phyloP scores from a whole-genome alignment of 345 rosid genomes.

The Melaleuca quinquenervia region DNA sequence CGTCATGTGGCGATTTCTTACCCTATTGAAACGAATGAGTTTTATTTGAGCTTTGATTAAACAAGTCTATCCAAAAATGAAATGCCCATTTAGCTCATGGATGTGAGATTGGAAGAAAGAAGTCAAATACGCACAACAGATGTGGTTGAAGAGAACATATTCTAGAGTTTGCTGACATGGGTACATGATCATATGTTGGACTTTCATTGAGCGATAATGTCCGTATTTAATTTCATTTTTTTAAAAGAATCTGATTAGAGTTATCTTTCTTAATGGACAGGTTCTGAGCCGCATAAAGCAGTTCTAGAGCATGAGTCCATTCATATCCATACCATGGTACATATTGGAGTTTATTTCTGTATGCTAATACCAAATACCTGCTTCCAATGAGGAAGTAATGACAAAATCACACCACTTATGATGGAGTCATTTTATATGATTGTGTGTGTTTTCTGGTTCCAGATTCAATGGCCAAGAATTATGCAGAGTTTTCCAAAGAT shows the following conservation, averaged over 20 bases:
- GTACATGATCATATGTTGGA: background rate
- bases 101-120: background rate
- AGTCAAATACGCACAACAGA: background rate
- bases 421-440: background rate
- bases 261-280: constrained; percentile 14
- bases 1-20: background rate
- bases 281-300: constrained; percentile 75
- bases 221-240: background rate
- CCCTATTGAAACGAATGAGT: background rate
- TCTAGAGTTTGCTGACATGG: background rate
- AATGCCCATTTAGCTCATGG: background rate
- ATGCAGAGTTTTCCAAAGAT: constrained; percentile 44
- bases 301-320: constrained; percentile 58
- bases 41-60: background rate
- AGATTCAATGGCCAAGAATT: constrained; percentile 57
- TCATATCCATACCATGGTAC: constrained; percentile 79
- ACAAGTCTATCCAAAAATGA: background rate
- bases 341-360: background rate
- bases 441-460: background rate
- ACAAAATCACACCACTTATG: background rate
- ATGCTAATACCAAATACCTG: background rate
- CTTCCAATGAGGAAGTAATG: background rate
- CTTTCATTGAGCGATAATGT: background rate
- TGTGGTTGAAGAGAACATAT: background rate
- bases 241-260: background rate